Evolutionary conservation across 768 basidiomycete species (phyloP), one percentile per base, ranked within the genome.

Genomic region (Leccinum fibrillosum): DNA sequence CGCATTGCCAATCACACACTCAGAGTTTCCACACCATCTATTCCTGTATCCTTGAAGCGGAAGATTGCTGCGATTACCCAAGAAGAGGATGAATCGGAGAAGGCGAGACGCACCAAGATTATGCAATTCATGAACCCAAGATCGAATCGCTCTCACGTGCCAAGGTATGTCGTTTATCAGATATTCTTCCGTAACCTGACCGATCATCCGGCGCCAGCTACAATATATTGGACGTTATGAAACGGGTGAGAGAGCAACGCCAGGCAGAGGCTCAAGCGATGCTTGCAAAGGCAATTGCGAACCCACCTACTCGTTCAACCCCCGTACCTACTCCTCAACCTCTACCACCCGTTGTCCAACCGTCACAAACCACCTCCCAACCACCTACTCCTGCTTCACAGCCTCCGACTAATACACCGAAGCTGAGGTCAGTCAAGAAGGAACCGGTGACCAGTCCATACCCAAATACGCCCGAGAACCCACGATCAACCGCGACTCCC

Each of bases 41-140:
- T 85, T 15, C 89, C 90, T 2, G 74, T 79, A 17, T 86, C 92
- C 1, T 74, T 91, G 59, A 93, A 92, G 61, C 82, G 90, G 19
- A 93, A 92, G 69, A 86, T 86, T 37, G 77, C 82, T 5, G 83
- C 79, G 3, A 73, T 86, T 65, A 87, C 89, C 42, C 83, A 83
- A 6, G 90, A 90, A 62, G 88, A 89, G 56, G 88, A 90, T 55
- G 90, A 90, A 60, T 80, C 82, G 4, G 88, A 90, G 63, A 89
- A 84, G 69, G 85, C 82, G 28, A 83, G 88, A 49, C 81, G 86
- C 52, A 76, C 80, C 21, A 90, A 90, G 78, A 83, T 94, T 55
- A 81, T 89, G 76, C 82, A 88, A 55, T 90, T 86, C 74, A 90
- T 90, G 89, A 83, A 83, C 53, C 88, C 89, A 10, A 80, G 62